Conservation (phyloP, 768 basidiomycete species). For the Russula sp. region DNA sequence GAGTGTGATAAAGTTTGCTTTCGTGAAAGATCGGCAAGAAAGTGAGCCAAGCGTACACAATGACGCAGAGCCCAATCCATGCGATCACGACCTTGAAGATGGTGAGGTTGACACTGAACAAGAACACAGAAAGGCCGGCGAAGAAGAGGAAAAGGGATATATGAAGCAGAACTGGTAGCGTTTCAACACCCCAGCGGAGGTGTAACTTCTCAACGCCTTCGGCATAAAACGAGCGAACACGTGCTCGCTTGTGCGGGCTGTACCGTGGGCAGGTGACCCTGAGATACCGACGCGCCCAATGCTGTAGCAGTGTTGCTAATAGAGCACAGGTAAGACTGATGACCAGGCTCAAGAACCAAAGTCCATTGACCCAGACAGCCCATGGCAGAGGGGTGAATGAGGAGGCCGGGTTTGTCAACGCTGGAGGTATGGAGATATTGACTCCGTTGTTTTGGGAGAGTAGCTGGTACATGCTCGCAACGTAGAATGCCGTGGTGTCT, state of each 20-base stretch:
- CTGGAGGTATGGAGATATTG: background rate
- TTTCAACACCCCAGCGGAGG: constrained; percentile 38
- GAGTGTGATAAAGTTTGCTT: constrained; percentile 10
- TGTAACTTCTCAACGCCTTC: constrained; percentile 37
- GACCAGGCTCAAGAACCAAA: constrained; percentile 37
- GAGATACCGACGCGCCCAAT: constrained; percentile 42
- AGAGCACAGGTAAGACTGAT: constrained; percentile 41
- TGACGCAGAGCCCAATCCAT: constrained; percentile 13
- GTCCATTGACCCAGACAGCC: constrained; percentile 35
- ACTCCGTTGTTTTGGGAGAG: background rate
- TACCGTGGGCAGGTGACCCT: constrained; percentile 29
- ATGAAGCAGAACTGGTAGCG: constrained; percentile 44
- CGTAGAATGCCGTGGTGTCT: too few species aligned
- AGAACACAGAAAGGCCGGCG: constrained; percentile 42
- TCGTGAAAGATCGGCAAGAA: constrained; percentile 15
- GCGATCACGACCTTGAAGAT: constrained; percentile 16
- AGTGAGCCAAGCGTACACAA: constrained; percentile 20
- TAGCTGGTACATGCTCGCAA: too few species aligned
- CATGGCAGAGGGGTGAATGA: constrained; percentile 27
- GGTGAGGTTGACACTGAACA: constrained; percentile 29
- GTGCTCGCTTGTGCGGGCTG: constrained; percentile 32
- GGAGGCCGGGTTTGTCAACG: background rate
- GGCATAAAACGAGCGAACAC: constrained; percentile 36
- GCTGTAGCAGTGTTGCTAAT: constrained; percentile 42
- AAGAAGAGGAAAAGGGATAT: constrained; percentile 47